Conservation (phyloP, 345 rosid species). For the Capsella bursapastoris region DNA sequence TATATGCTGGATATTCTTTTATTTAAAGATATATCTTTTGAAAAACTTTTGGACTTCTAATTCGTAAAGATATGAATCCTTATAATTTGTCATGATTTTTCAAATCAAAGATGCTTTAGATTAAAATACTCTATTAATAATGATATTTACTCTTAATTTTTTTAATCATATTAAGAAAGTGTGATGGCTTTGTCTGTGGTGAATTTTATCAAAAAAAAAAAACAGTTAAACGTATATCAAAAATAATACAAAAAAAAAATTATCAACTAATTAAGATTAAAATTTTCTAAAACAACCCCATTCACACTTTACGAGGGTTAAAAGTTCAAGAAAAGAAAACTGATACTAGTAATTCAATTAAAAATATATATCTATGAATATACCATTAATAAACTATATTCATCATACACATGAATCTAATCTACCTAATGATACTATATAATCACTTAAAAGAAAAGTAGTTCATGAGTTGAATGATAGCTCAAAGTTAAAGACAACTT, state of each 20-base stretch:
- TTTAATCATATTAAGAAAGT: neutral
- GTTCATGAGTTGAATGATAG: constrained; percentile 37
- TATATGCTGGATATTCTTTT: constrained; percentile 4
- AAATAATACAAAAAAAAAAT: neutral
- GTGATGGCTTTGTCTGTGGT: constrained; percentile 1
- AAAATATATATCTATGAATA: neutral
- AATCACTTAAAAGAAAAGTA: constrained; percentile 24
- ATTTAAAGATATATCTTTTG: constrained; percentile 10
- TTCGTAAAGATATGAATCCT: constrained; percentile 12
- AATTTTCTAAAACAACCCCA: neutral
- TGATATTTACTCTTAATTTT: neutral
- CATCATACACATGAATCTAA: constrained; percentile 25
- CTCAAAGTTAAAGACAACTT: constrained; percentile 35
- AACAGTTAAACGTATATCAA: neutral
- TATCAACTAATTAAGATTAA: no score
- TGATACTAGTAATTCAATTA: neutral
- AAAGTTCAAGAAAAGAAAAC: constrained; percentile 8
- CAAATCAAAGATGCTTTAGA: constrained; percentile 17
- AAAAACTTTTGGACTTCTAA: constrained; percentile 14
- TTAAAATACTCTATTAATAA: neutral
- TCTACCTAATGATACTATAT: constrained; percentile 17
- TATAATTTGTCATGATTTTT: constrained; percentile 25
- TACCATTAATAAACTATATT: constrained; percentile 14
- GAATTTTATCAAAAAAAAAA: neutral
- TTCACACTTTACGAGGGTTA: constrained; percentile 4